These are phyloP conservation scores for Aspergillus persii DNA, from an alignment of 2,329 filamentous ascomycete species.

Conservation along the genomic window DNA sequence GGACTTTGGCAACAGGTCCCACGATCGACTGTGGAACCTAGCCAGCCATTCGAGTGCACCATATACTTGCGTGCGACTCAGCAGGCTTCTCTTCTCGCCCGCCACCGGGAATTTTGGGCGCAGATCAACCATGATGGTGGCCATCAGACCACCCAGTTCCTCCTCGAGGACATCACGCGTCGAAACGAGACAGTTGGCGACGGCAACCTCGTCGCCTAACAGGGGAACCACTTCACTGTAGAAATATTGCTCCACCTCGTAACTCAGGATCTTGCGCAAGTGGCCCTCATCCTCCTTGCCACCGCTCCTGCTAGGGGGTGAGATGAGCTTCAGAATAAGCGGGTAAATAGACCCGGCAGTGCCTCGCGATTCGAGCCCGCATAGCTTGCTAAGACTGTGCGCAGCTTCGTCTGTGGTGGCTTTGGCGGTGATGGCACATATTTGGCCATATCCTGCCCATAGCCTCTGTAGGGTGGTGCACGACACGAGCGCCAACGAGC, in stretches of 20 bases:
- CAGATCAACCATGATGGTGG: conserved; percentile 60
- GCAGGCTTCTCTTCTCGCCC: conserved; percentile 37
- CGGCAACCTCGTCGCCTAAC: conserved; percentile 45
- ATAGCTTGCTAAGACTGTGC: conserved; percentile 18
- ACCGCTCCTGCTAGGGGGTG: conserved; percentile 43
- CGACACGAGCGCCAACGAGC: conserved; percentile 28
- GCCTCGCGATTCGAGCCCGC: conserved; percentile 16
- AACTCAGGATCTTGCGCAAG: conserved; percentile 64
- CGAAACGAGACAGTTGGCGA: conserved; percentile 53
- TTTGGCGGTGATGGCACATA: conserved; percentile 54
- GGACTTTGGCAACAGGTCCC: conserved; percentile 32
- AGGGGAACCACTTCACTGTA: conserved; percentile 57
- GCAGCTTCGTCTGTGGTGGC: conserved; percentile 27
- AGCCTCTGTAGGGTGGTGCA: conserved; percentile 40
- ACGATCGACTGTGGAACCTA: conserved; percentile 58
- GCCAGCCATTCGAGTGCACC: conserved; percentile 63
- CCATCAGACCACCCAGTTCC: conserved; percentile 39
- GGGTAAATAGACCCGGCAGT: conserved; percentile 18
- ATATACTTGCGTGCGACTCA: conserved; percentile 50
- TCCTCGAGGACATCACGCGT: conserved; percentile 31
- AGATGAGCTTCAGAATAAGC: conserved; percentile 61
- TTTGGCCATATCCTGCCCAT: conserved; percentile 53
- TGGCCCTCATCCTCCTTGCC: conserved; percentile 57
- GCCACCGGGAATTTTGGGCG: conserved; percentile 54
- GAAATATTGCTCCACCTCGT: conserved; percentile 66